A percentile compares a stretch with the other conserved stretches of the same genome.
These are phyloP conservation scores for Orbilia quercus DNA, from an alignment of 2,329 filamentous ascomycete genomes.

Conservation along the genomic window DNA sequence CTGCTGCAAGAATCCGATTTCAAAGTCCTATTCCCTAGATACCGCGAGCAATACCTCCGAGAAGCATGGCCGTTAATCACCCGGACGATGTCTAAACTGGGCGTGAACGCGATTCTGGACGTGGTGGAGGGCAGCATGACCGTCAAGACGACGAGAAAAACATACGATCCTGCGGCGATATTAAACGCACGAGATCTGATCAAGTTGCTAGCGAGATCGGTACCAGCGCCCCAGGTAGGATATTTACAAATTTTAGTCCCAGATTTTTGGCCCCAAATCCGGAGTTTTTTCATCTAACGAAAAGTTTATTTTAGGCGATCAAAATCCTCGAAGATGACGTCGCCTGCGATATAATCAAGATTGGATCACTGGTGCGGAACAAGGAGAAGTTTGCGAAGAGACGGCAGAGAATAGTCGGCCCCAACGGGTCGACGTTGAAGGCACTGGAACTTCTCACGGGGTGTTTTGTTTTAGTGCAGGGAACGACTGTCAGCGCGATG, in stretches of 20 bases:
- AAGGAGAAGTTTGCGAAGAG: constrained; percentile 97
- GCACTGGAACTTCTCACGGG: constrained; percentile 90
- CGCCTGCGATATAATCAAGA: constrained; percentile 96
- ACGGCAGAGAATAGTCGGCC: constrained; percentile 89
- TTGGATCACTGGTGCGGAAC: constrained; percentile 86
- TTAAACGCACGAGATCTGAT: constrained; percentile 94
- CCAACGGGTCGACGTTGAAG: constrained; percentile 90
- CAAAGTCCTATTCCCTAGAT: constrained; percentile 88
- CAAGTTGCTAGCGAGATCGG: constrained; percentile 88
- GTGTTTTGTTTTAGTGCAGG: constrained; percentile 94
- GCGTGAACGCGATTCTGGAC: constrained; percentile 91
- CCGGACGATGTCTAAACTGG: constrained; percentile 83
- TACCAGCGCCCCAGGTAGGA: constrained; percentile 80
- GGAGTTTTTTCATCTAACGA: not conserved
- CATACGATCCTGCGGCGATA: constrained; percentile 90
- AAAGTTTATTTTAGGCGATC: constrained; percentile 68
- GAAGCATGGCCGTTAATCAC: constrained; percentile 94
- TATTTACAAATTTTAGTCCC: constrained; percentile 50
- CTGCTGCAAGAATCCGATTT: constrained; percentile 96
- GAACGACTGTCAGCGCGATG: constrained; percentile 93
- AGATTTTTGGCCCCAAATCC: not conserved
- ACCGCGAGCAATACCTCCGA: constrained; percentile 91
- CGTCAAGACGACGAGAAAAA: constrained; percentile 92
- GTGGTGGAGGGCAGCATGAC: constrained; percentile 96
- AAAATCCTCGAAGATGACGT: constrained; percentile 93